Evolutionary conservation across 208 protist genomes (phyloP), one percentile per base, ranked within the genome.

Genomic region (Strigomonas culicis): DNA sequence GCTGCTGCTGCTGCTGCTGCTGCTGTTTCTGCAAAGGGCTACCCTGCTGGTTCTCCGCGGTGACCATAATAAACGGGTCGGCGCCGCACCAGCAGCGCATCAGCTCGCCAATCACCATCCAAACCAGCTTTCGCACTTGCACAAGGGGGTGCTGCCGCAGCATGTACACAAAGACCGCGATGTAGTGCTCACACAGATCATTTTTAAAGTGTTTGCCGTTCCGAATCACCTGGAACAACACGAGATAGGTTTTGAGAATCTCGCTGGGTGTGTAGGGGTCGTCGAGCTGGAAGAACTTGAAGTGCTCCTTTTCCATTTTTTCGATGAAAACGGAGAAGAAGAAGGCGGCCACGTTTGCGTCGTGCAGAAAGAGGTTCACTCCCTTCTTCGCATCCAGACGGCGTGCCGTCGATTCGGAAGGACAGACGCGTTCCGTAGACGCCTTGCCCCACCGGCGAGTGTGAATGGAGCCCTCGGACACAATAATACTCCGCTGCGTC

Each of bases 391-490:
- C 36, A 41, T 6, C 6, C 13, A 41, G 36, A 17, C 13, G 36
- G 36, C 13, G 13, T 41, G 13, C 36, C 8, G 13, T 17, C 36
- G 36, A 6, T 41, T 6, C 36, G 6, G 36, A 6, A 6, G 36
- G 80, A 46, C 4, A 0, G 43, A 31, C 36, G 61, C 87, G 66
- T n/a, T 69, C 66, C 11, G 43, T 25, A 8, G 77, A 64, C 6
- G 79, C 80, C 62, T 73, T 79, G 11, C 81, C 87, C 87, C 87
- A 90, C 8, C 82, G 78, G 28, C 79, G 59, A 1, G 87, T 90
- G 17, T 80, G 57, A 47, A 79, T 80, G n/a, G 79, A 80, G 56
- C 88, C 86, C 19, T 31, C 68, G 8, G 88, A 50, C 7, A 77
- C 50, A 69, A 87, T 84, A 6, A 31, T 30, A 53, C 47, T 75